Percentiles rank a stretch among this genome's conserved stretches.
Evolutionary conservation across 2,329 filamentous ascomycete genomes (phyloP).

Genomic region (Coleophoma eucalyptorum): DNA sequence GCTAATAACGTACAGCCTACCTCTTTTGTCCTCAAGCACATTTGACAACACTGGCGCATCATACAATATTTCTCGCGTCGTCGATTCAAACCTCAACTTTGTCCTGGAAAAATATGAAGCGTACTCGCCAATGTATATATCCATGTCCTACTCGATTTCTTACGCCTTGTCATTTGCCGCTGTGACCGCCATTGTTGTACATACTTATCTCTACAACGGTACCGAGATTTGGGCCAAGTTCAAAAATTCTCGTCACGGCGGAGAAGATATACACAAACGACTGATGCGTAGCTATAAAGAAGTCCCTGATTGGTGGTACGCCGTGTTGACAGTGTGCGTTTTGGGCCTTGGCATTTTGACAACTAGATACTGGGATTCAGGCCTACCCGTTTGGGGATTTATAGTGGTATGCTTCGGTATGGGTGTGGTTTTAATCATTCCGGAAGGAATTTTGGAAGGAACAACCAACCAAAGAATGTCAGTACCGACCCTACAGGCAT

Average conservation of each 20-base stretch:
- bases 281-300: slow-evolving; percentile 52
- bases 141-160: slow-evolving; percentile 66
- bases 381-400: slow-evolving; percentile 10
- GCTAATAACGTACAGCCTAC: slow-evolving; percentile 31
- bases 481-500: not conserved
- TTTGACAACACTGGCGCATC: slow-evolving; percentile 64
- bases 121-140: slow-evolving; percentile 68
- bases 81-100: slow-evolving; percentile 57
- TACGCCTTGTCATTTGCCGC: slow-evolving; percentile 73
- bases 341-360: slow-evolving; percentile 6
- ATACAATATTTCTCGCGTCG: slow-evolving; percentile 62
- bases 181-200: slow-evolving; percentile 63
- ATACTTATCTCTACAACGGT: slow-evolving; percentile 65
- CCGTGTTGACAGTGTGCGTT: slow-evolving; percentile 4
- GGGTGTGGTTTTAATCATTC: slow-evolving; percentile 55
- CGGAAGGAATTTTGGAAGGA: slow-evolving; percentile 66
- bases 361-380: slow-evolving; percentile 6
- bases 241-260: slow-evolving; percentile 14
- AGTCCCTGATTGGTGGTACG: slow-evolving; percentile 54
- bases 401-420: slow-evolving; percentile 13
- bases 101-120: slow-evolving; percentile 59
- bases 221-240: slow-evolving; percentile 53
- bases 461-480: slow-evolving; percentile 46
- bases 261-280: slow-evolving; percentile 46
- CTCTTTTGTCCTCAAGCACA: slow-evolving; percentile 66